Evolutionary conservation across 306 rosid species (phyloP).

Genomic region (Vachellia collinsii): DNA sequence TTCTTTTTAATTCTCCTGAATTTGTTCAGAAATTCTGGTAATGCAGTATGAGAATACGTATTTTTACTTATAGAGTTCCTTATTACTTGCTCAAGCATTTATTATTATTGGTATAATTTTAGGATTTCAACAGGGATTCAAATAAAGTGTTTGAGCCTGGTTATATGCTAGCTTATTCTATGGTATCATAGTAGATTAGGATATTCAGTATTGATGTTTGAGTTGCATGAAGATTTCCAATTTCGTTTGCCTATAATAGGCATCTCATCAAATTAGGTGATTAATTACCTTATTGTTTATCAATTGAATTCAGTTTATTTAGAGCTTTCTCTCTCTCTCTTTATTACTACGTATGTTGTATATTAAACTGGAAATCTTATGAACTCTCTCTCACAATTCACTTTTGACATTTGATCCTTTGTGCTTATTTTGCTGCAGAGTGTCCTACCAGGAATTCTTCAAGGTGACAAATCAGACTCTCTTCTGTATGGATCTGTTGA

Average conservation of each 20-base stretch:
- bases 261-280: background rate
- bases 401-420: constrained; percentile 20
- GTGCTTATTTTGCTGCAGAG: constrained; percentile 62
- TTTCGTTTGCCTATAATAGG: background rate
- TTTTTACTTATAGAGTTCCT: background rate
- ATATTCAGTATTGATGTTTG: background rate
- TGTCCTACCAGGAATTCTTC: constrained; percentile 98
- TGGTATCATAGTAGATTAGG: background rate
- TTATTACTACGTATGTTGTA: background rate
- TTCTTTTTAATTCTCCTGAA: constrained; percentile 1
- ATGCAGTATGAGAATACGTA: background rate
- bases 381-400: constrained; percentile 24
- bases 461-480: constrained; percentile 97
- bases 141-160: background rate
- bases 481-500: constrained; percentile 98
- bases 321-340: too few species aligned
- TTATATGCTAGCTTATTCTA: background rate
- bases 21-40: constrained; percentile 1
- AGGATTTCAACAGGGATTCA: background rate
- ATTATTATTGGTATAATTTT: background rate
- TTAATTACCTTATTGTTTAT: background rate
- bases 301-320: background rate
- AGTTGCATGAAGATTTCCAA: background rate
- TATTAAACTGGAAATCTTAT: constrained; percentile 5
- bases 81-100: background rate